Evolutionary conservation across 257 asterid genomes (phyloP), one percentile per base, ranked within the genome.

Genomic region (Mitragyna speciosa): DNA sequence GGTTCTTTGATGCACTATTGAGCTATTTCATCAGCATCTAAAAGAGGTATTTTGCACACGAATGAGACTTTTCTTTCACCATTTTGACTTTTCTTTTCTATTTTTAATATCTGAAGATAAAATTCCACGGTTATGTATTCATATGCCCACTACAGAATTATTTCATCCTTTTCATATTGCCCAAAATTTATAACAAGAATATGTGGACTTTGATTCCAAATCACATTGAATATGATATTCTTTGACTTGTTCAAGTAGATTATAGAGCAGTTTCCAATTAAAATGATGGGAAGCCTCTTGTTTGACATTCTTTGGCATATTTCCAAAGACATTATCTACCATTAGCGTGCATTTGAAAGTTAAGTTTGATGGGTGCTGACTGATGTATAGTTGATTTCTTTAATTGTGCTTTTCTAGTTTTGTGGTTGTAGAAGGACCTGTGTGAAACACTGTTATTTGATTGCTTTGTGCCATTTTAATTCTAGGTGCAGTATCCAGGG

Each of bases 401-500:
- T 2, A n/a, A 39, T 65, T 31, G 56, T 70, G 76, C 28, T 33
- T 69, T 78, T 82, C 56, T 76, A 63, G 76, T 59, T 77, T 51
- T 71, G 70, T 76, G 47, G 66, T 43, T 74, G 72, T 52, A 39
- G 72, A 71, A 72, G 81, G 64, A 63, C 48, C 67, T 61, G 33
- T 4, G 4, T 36, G 41, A 36, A 36, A 36, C 41, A 36, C 41
- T 72, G 51, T 67, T 66, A 64, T 79, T 43, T 75, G n/a, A 41
- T 61, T 80, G n/a, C 73, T 22, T 71, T 80, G 39, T 33, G 69
- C 70, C 72, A 67, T 76, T 81, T 66, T 61, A 64, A 80, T 64
- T 72, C 39, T 88, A 94, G 98, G 96, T 95, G 83, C 99, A 95
- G 70, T 95, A 93, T 82, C 99, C 99, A 77, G 98, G 99, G 72